A percentile compares a stretch with the other conserved stretches of the same genome.
These are phyloP conservation scores for Penicillium egyptiacum DNA, from an alignment of 495 filamentous ascomycete species.

Conservation along the genomic window DNA sequence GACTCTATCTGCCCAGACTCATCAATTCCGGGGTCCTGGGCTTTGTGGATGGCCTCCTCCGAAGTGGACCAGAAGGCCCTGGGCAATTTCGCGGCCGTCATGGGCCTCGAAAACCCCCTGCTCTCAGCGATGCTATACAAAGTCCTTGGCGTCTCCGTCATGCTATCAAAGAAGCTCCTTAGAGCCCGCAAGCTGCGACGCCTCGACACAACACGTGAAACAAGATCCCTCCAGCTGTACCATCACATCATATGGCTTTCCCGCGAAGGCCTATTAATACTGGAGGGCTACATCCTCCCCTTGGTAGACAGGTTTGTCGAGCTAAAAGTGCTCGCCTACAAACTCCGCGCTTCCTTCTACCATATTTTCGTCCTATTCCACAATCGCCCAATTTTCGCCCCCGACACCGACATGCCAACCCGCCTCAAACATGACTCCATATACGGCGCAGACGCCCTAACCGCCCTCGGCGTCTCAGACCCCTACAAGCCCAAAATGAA, in stretches of 20 bases:
- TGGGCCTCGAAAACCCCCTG: constrained; percentile 66
- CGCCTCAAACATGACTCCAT: constrained; percentile 31
- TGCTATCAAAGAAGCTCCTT: constrained; percentile 81
- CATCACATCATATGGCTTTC: constrained; percentile 96
- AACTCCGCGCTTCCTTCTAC: constrained; percentile 89
- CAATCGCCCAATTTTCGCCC: constrained; percentile 64
- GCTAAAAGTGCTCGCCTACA: constrained; percentile 83
- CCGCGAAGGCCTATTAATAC: constrained; percentile 81
- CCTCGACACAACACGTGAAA: constrained; percentile 73
- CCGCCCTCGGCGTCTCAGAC: constrained; percentile 4
- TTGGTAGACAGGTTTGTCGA: constrained; percentile 69
- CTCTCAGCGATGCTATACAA: constrained; percentile 83
- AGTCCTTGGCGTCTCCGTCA: constrained; percentile 84
- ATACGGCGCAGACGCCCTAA: constrained; percentile 24
- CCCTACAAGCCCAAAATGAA: constrained; percentile 9
- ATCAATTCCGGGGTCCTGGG: constrained; percentile 26
- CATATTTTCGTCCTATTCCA: constrained; percentile 97
- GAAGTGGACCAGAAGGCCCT: constrained; percentile 97
- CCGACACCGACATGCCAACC: constrained; percentile 40
- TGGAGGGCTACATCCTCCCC: constrained; percentile 84
- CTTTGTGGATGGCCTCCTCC: constrained; percentile 82
- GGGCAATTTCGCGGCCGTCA: constrained; percentile 76
- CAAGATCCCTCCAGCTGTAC: constrained; percentile 76
- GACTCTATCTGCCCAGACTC: constrained; percentile 17
- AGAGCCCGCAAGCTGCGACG: constrained; percentile 81